A percentile compares a stretch with the other conserved stretches of the same genome.
phyloP scores from a whole-genome alignment of 805 yeast species.

The Cyberlindnera americana region DNA sequence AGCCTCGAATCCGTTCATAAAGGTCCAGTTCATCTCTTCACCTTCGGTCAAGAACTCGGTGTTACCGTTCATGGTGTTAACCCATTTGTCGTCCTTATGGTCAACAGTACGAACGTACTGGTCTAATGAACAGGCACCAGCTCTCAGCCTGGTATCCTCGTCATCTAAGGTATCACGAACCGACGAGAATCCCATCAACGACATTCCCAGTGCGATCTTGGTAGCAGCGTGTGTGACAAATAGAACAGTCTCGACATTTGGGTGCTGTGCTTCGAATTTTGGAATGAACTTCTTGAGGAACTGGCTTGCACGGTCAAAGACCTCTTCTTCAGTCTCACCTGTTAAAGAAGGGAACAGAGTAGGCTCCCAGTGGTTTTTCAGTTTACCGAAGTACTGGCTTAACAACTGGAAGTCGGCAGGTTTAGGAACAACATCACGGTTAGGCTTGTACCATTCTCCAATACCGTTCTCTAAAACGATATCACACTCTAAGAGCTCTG shows the following conservation, averaged over 20 bases:
- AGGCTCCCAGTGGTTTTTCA: slow-evolving; percentile 46
- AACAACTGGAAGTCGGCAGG: slow-evolving; percentile 57
- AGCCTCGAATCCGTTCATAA: slow-evolving; percentile 73
- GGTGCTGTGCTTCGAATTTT: slow-evolving; percentile 51
- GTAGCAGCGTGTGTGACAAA: slow-evolving; percentile 94
- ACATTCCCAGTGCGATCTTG: slow-evolving; percentile 82
- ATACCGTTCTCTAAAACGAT: slow-evolving; percentile 76
- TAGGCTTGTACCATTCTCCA: slow-evolving; percentile 89
- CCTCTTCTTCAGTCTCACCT: slow-evolving; percentile 77
- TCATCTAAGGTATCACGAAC: slow-evolving; percentile 50
- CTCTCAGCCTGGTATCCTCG: slow-evolving; percentile 48
- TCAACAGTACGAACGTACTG: slow-evolving; percentile 38
- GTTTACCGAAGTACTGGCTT: slow-evolving; percentile 49
- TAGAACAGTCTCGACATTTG: slow-evolving; percentile 58
- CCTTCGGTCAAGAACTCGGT: slow-evolving; percentile 70
- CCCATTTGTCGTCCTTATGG: slow-evolving; percentile 46
- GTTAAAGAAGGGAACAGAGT: slow-evolving; percentile 54
- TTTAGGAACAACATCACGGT: slow-evolving; percentile 61
- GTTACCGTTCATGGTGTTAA: slow-evolving; percentile 62
- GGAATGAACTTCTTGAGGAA: slow-evolving; percentile 60
- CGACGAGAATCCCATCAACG: slow-evolving; percentile 50
- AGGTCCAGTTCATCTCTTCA: slow-evolving; percentile 94
- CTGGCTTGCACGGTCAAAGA: slow-evolving; percentile 54
- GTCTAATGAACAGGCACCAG: slow-evolving; percentile 86
- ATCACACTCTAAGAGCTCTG: slow-evolving; percentile 53